Evolutionary conservation across 2,329 filamentous ascomycete genomes (phyloP).

Genomic region (Claviceps fusiformis): DNA sequence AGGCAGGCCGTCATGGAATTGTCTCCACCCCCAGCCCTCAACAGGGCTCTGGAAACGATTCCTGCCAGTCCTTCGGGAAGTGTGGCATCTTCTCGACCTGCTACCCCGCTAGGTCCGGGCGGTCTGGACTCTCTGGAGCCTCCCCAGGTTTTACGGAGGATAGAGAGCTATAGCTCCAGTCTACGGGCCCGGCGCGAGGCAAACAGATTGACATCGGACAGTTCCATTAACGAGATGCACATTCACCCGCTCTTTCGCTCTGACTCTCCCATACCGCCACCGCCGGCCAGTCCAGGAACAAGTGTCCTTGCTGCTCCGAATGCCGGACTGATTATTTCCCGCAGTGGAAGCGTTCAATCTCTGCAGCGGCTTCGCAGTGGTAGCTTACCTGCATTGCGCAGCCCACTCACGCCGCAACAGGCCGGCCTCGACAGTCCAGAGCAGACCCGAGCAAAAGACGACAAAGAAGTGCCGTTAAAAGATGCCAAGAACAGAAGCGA

Average conservation of each 20-base stretch:
- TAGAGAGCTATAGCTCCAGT: conserved; percentile 38
- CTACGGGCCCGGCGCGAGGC: conserved; percentile 17
- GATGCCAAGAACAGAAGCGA: conserved; percentile 13
- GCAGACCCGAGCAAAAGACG: neutral
- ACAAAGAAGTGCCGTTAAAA: neutral
- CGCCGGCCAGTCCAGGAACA: conserved; percentile 53
- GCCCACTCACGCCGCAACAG: conserved; percentile 32
- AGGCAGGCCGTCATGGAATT: conserved; percentile 42
- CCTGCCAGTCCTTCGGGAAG: conserved; percentile 52
- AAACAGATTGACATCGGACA: conserved; percentile 9
- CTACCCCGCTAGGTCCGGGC: conserved; percentile 28
- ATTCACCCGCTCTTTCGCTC: conserved; percentile 69
- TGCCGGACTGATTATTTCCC: conserved; percentile 49
- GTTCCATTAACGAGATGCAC: conserved; percentile 43
- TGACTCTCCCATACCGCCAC: conserved; percentile 54
- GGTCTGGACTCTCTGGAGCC: conserved; percentile 41
- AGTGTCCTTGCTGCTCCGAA: conserved; percentile 57
- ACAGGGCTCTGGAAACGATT: conserved; percentile 54
- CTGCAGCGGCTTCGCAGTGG: conserved; percentile 42
- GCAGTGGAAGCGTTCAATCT: conserved; percentile 36
- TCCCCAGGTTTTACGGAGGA: conserved; percentile 29
- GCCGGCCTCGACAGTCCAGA: conserved; percentile 29
- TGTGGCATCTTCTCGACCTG: conserved; percentile 47
- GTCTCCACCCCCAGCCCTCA: conserved; percentile 29
- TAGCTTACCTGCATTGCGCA: conserved; percentile 33